These are phyloP conservation scores for Hemisphaericaspora xylanilytica DNA, from an alignment of 1,139 yeast species.

Conservation along the genomic window DNA sequence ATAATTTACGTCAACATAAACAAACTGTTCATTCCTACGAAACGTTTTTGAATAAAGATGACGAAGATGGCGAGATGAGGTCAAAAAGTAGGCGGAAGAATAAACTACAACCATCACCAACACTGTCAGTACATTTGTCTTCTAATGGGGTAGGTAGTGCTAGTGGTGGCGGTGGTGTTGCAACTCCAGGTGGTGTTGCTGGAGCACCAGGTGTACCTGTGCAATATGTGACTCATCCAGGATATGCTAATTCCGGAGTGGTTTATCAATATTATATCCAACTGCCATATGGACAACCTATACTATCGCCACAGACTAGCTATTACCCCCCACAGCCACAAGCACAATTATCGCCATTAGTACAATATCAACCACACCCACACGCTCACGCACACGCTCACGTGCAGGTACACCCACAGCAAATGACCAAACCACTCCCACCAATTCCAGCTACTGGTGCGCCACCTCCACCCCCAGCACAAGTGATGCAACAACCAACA, in stretches of 20 bases:
- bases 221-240: background rate
- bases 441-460: too few species aligned
- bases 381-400: too few species aligned
- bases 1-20: conserved; percentile 86
- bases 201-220: too few species aligned
- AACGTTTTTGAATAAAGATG: conserved; percentile 27
- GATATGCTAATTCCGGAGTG: background rate
- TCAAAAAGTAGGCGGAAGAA: conserved; percentile 9
- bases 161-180: background rate
- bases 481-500: conserved; percentile 1
- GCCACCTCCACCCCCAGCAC: conserved; percentile 6
- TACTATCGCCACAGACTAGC: background rate
- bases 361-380: conserved; percentile 9
- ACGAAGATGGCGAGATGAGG: conserved; percentile 10
- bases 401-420: too few species aligned
- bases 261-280: background rate
- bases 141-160: too few species aligned
- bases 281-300: background rate
- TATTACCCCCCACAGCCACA: conserved; percentile 5
- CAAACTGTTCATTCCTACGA: conserved; percentile 91
- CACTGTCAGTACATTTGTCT: too few species aligned
- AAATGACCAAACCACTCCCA: conserved; percentile 11
- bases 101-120: conserved; percentile 10
- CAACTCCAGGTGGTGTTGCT: background rate
- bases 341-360: conserved; percentile 4